phyloP scores from a whole-genome alignment of 768 basidiomycete genomes.

The Mycena metata region DNA sequence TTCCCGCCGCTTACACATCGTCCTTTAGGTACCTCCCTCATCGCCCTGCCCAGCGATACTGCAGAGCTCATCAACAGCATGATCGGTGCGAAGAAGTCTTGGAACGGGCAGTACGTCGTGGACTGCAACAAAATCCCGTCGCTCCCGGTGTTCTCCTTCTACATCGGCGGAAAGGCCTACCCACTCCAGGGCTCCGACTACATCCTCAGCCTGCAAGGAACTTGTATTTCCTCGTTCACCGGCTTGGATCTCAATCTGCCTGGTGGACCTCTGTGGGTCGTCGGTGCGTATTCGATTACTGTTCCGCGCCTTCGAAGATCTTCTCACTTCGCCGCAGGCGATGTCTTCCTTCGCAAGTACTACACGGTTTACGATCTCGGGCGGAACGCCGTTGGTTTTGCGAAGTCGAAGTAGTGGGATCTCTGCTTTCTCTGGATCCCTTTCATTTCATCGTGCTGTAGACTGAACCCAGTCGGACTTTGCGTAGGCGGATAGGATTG shows the following conservation, averaged over 20 bases:
- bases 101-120: conserved; percentile 96
- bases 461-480: too few species aligned
- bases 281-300: conserved; percentile 62
- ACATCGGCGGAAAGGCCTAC: conserved; percentile 85
- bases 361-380: conserved; percentile 88
- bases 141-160: conserved; percentile 88
- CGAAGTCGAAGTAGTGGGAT: conserved; percentile 45
- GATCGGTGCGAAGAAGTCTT: conserved; percentile 93
- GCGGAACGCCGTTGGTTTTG: conserved; percentile 87
- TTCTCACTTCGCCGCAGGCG: conserved; percentile 59
- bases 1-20: conserved; percentile 7
- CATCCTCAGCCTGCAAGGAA: conserved; percentile 88
- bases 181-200: conserved; percentile 88
- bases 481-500: too few species aligned
- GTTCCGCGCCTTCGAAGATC: not conserved
- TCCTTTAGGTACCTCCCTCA: conserved; percentile 85
- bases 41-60: conserved; percentile 92
- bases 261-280: conserved; percentile 82
- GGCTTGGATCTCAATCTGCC: conserved; percentile 91
- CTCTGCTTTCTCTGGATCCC: not conserved
- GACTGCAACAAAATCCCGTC: conserved; percentile 86
- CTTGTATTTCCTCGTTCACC: conserved; percentile 94
- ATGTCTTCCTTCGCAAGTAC: conserved; percentile 93
- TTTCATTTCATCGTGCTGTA: too few species aligned
- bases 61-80: conserved; percentile 97